Conservation (phyloP, 2,329 filamentous ascomycete species). For the Ramichloridium luteum region DNA sequence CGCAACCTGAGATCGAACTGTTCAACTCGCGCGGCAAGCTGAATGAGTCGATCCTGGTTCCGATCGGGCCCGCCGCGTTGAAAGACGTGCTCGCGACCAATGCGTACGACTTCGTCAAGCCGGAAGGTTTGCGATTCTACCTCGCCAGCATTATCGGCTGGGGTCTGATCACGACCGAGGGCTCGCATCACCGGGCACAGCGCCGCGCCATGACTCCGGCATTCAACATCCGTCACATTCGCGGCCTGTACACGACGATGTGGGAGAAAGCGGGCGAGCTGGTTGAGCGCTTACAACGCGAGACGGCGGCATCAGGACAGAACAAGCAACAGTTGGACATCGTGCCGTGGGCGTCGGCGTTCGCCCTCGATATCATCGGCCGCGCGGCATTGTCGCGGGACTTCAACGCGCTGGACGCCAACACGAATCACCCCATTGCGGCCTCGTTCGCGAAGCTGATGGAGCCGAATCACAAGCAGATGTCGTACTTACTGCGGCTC, state of each 20-base stretch:
- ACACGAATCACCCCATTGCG: not conserved
- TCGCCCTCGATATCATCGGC: conserved; percentile 3
- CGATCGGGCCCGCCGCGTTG: no score
- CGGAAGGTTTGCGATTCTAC: not conserved
- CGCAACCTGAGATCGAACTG: no score
- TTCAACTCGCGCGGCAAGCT: no score
- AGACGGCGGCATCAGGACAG: no score
- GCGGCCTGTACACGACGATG: not conserved
- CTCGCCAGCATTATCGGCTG: not conserved
- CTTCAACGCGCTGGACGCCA: not conserved
- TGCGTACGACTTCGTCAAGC: conserved; percentile 3
- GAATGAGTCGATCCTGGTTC: no score
- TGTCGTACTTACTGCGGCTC: no score
- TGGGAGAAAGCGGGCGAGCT: not conserved
- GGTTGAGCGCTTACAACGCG: not conserved
- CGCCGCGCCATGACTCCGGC: not conserved
- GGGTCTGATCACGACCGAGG: conserved; percentile 2
- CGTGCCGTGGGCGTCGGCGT: not conserved
- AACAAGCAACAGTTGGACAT: conserved; percentile 2
- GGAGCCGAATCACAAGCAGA: no score
- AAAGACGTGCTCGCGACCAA: conserved; percentile 1
- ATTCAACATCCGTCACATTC: conserved; percentile 2
- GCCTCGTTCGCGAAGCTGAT: not conserved
- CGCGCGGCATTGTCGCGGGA: not conserved
- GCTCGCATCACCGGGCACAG: not conserved